Evolutionary conservation across 176 grass and related monocot species (phyloP).

Genomic region (Cymbopogon citratus): DNA sequence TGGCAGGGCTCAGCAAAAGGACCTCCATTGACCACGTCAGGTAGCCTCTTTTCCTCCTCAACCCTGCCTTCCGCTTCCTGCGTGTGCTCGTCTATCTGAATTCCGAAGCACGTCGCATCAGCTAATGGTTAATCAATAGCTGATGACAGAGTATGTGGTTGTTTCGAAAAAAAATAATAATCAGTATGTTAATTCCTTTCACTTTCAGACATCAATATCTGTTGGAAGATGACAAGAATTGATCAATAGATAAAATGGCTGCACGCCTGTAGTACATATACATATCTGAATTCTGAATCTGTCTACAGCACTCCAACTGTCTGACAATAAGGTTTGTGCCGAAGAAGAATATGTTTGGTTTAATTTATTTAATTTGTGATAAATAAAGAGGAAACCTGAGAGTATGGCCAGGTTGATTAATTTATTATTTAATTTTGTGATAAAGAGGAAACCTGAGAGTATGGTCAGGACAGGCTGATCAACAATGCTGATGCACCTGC

Average conservation of each 20-base stretch:
- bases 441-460: not conserved
- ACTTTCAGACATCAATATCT: not conserved
- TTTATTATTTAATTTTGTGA: not conserved
- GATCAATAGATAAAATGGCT: not conserved
- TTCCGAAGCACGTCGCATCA: not conserved
- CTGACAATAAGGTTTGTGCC: not conserved
- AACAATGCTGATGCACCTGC: not conserved
- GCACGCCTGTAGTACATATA: not conserved
- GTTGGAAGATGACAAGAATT: not conserved
- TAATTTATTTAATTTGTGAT: not conserved
- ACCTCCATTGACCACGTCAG: constrained; percentile 21
- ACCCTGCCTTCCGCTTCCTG: not conserved
- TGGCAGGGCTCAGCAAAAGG: not conserved
- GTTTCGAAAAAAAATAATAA: not conserved
- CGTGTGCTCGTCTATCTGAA: not conserved
- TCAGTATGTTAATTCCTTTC: not conserved
- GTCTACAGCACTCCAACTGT: constrained; percentile 10
- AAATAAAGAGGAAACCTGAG: not conserved
- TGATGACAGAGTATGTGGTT: not conserved
- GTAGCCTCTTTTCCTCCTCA: not conserved
- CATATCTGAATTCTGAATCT: not conserved
- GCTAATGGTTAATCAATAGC: not conserved
- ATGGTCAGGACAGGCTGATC: not conserved
- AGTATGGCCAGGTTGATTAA: not conserved
- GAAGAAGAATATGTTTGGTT: not conserved